Evolutionary conservation across 345 rosid species (phyloP).

Genomic region (Eucalyptus coolabah): DNA sequence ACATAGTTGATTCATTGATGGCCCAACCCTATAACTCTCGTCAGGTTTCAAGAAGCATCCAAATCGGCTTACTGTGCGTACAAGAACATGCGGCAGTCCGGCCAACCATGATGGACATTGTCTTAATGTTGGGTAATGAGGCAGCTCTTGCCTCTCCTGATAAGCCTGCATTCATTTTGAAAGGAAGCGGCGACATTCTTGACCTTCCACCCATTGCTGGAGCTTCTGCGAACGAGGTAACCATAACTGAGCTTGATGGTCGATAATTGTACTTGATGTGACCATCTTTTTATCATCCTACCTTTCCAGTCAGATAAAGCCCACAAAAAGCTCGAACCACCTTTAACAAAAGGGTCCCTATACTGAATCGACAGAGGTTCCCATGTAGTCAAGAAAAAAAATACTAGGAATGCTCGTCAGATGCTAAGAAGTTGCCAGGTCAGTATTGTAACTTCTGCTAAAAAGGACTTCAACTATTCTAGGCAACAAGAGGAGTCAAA

Average conservation of each 20-base stretch:
- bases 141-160: neutral
- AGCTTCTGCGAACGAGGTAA: neutral
- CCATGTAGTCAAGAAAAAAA: neutral
- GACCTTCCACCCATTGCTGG: neutral
- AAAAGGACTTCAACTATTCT: neutral
- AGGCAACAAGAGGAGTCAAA: neutral
- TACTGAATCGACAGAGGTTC: neutral
- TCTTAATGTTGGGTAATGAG: neutral
- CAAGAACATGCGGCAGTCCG: neutral
- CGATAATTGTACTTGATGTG: neutral
- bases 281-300: neutral
- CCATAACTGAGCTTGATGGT: neutral
- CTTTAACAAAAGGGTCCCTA: neutral
- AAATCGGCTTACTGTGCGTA: neutral
- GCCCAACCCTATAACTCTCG: neutral
- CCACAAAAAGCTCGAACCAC: neutral
- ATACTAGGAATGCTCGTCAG: neutral
- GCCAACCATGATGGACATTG: neutral
- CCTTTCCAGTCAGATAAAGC: neutral
- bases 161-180: neutral
- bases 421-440: neutral
- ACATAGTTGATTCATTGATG: neutral
- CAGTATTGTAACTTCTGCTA: neutral
- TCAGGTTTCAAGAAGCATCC: neutral
- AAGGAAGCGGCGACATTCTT: neutral